phyloP scores from a whole-genome alignment of 2,329 filamentous ascomycete genomes.

The Sporothrix schenckii region DNA sequence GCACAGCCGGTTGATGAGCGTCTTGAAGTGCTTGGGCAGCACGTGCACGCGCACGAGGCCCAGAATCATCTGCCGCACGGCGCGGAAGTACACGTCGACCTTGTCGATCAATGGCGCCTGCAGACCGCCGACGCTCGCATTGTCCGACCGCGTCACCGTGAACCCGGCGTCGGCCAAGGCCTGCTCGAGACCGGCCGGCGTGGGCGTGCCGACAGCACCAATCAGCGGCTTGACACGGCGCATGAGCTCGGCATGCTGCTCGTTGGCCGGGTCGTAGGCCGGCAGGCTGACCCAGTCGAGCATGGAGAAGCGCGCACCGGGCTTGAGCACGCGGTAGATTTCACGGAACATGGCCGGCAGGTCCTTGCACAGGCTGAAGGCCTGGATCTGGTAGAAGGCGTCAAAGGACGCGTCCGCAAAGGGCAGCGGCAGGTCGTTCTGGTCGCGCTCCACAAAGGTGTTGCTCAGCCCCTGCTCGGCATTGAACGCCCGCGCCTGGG shows the following conservation, averaged over 20 bases:
- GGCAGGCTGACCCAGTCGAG: conserved; percentile 59
- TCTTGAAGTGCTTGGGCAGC: conserved; percentile 56
- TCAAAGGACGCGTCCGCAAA: conserved; percentile 55
- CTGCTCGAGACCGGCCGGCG: conserved; percentile 51
- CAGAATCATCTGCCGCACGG: conserved; percentile 53
- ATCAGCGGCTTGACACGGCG: conserved; percentile 58
- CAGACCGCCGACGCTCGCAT: conserved; percentile 55
- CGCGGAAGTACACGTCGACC: conserved; percentile 58
- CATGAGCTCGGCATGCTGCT: conserved; percentile 56
- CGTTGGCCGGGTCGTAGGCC: conserved; percentile 51
- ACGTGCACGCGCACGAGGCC: conserved; percentile 52
- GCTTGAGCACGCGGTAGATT: conserved; percentile 54
- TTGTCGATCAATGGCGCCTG: conserved; percentile 58
- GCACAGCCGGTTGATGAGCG: conserved; percentile 56
- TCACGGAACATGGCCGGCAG: conserved; percentile 52
- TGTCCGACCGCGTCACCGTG: conserved; percentile 52
- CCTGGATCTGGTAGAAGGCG: conserved; percentile 62
- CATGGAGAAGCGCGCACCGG: conserved; percentile 54
- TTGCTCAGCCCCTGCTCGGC: conserved; percentile 49
- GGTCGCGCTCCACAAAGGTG: conserved; percentile 55
- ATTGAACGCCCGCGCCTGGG: conserved; percentile 52
- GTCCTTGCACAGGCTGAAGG: conserved; percentile 56
- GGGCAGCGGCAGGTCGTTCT: conserved; percentile 56
- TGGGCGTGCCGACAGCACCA: conserved; percentile 58
- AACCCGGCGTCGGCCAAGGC: conserved; percentile 54